Percentiles rank a stretch among this genome's conserved stretches.
These are phyloP conservation scores for Apophysomyces trapeziformis DNA, from an alignment of 371 early-diverging fungal species.

Conservation along the genomic window DNA sequence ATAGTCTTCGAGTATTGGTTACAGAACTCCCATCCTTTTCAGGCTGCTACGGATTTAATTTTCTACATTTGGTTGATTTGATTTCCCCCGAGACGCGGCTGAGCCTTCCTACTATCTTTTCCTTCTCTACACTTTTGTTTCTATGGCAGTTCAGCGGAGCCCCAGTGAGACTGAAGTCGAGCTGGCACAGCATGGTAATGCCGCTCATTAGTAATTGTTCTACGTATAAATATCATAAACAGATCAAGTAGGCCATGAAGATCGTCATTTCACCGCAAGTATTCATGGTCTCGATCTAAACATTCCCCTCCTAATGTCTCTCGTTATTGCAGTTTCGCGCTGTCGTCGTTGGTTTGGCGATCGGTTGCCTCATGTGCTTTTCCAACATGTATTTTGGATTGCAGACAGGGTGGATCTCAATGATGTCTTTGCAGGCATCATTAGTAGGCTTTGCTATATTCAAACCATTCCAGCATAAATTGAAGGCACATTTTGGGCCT, in stretches of 20 bases:
- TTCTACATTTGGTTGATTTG: background rate
- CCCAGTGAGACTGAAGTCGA: background rate
- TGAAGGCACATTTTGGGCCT: constrained; percentile 65
- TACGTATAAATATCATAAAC: background rate
- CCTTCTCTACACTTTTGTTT: background rate
- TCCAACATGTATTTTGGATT: constrained; percentile 88
- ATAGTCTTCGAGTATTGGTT: too few species aligned
- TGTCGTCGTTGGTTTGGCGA: constrained; percentile 63
- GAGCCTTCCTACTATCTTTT: background rate
- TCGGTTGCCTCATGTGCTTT: constrained; percentile 78
- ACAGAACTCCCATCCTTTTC: too few species aligned
- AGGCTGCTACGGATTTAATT: too few species aligned
- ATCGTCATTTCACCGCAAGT: constrained; percentile 29
- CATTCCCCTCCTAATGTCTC: background rate
- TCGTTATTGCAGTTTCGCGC: constrained; percentile 54
- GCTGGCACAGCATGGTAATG: background rate
- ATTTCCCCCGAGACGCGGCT: background rate
- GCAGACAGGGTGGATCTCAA: constrained; percentile 87
- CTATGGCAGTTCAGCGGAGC: background rate
- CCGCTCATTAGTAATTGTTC: background rate
- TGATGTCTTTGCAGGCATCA: constrained; percentile 88
- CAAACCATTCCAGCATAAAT: constrained; percentile 57
- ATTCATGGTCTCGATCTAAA: background rate
- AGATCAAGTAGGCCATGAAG: background rate
- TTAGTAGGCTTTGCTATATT: constrained; percentile 79